Evolutionary conservation across 306 rosid species (phyloP), one percentile per base, ranked within the genome.

Genomic region (Trifolium repens): DNA sequence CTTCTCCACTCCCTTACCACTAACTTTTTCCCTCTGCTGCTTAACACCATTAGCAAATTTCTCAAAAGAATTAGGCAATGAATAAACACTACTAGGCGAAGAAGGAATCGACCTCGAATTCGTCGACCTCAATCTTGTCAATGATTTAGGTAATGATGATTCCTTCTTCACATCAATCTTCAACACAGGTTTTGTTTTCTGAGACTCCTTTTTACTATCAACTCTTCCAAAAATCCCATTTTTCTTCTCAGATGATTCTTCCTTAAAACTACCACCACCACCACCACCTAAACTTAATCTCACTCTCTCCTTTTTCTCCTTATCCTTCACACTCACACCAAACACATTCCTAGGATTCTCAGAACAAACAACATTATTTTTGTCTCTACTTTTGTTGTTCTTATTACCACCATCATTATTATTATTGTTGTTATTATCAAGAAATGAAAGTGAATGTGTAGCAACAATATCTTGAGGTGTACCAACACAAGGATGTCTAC

Each of bases 401-500:
- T 61, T 35, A 17, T 49, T 37, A 4, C 13, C 22, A 27, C 16
- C 43, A 42, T 66, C 32, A 35, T 66, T 4, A 16, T 9, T 15
- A 5, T 17, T 17, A 17, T 16, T 37, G 24, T 22, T 42, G 1
- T 52, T 53, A 7, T 50, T 50, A 13, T 72, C 80, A 55, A 94
- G 91, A 79, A 94, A 94, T 0, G 88, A 89, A 61, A 85, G 93
- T 7, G 93, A 81, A 72, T 90, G 86, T 73, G 93, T 92, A 1
- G 96, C 96, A 75, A 90, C 93, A 87, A 96, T 92, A 82, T 96
- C 99, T 79, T 90, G 92, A 70, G 99, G 99, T 82, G 83, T 86
- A 42, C 99, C 99, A 3, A 96, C 92, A 83, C 99, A 96, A 64
- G 97, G 89, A 82, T 96, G 99, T 59, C 99, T 85, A 9, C 99